Evolutionary conservation across 2,329 filamentous ascomycete genomes (phyloP), one percentile per base, ranked within the genome.

Genomic region (Coleophoma cylindrospora): DNA sequence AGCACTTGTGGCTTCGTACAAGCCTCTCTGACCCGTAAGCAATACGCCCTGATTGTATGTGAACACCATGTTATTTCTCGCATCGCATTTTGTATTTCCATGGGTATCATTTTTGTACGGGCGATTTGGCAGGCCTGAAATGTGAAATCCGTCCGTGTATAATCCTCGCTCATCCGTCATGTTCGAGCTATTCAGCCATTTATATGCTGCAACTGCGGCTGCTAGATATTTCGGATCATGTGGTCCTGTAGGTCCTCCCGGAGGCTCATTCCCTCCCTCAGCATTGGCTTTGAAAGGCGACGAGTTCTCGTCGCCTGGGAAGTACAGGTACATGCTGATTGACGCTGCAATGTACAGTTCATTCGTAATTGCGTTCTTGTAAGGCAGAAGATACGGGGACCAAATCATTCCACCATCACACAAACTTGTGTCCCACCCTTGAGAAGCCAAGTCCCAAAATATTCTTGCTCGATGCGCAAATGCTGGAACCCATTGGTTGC

Each of bases 281-380:
- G 12, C 41, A 17, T 41, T 17, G 19, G 22, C 21, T 15, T 14
- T 13, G n/a, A 87, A 94, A 0, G 89, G 89, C 0, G 84, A 84
- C 17, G 77, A 73, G 56, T 91, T 89, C 34, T 76, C 69, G 64
- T 96, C 90, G 1, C 90, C 89, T 0, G 91, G 89, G 57, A 91
- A 95, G 63, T 92, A 80, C 5, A 94, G 77, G 64, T 95, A 96
- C 92, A 97, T 96, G 48, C 79, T 81, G 34, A 92, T 80, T 19
- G 88, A 94, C 0, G 89, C 90, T 0, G 91, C 78, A 53, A 96
- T 89, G 70, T 81, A 96, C 1, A 96, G 79, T 65, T 96, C 83
- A 63, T 96, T 96, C 32, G 92, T 97, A 60, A 97, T 95, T 55
- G 92, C 90, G 62, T 97, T 97, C 65, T 96, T 97, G 73, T 96